phyloP scores from a whole-genome alignment of 2,329 filamentous ascomycete genomes.

The Arthrobotrys sphaeroides region DNA sequence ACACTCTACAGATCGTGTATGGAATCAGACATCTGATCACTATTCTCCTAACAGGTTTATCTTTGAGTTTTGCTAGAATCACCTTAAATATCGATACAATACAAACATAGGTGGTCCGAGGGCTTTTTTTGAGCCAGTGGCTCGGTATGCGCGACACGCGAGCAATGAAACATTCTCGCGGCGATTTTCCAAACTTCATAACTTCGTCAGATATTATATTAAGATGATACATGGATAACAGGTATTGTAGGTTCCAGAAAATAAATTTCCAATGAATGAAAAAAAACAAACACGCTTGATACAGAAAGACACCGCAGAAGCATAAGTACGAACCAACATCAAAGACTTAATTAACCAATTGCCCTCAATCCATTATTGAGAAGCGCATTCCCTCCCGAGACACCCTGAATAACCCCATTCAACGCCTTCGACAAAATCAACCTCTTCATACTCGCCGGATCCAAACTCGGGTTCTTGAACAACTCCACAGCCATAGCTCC shows the following conservation, averaged over 20 bases:
- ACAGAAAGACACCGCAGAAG: no score
- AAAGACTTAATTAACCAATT: neutral
- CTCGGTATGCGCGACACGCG: neutral
- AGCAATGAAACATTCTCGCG: neutral
- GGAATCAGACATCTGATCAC: no score
- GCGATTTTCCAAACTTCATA: neutral
- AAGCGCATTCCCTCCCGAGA: neutral
- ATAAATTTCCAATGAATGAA: neutral
- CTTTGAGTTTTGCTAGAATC: no score
- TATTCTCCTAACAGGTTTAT: no score
- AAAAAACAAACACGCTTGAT: no score
- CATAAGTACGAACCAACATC: neutral
- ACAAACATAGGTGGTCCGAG: neutral
- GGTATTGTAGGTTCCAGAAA: no score
- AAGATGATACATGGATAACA: neutral
- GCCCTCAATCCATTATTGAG: conserved; percentile 5
- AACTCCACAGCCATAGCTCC: conserved; percentile 56
- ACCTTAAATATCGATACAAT: no score
- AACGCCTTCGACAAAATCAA: neutral
- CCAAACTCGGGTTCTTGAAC: conserved; percentile 41
- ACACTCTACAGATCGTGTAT: no score
- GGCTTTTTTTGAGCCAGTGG: conserved; percentile 15
- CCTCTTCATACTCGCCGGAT: conserved; percentile 55
- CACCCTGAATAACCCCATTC: neutral
- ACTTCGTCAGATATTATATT: neutral